phyloP scores from a whole-genome alignment of 2,329 filamentous ascomycete species.

The Neonectria hederae region DNA sequence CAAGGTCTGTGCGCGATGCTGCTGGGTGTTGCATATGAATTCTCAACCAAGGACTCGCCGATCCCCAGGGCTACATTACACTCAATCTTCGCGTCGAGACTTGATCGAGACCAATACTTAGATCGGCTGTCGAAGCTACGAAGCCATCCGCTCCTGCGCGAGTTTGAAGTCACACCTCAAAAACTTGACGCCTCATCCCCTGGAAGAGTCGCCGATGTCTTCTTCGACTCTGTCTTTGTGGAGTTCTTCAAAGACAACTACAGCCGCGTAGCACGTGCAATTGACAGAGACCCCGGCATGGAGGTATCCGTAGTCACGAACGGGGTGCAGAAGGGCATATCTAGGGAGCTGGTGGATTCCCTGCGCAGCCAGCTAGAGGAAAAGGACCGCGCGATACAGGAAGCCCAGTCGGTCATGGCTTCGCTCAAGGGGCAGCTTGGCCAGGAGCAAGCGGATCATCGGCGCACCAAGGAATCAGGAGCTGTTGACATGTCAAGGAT shows the following conservation, averaged over 20 bases:
- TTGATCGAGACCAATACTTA: conserved; percentile 88
- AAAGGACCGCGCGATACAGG: conserved; percentile 65
- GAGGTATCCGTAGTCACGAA: conserved; percentile 85
- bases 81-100: conserved; percentile 76
- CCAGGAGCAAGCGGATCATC: conserved; percentile 79
- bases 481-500: conserved; percentile 54
- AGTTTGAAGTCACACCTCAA: conserved; percentile 88
- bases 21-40: conserved; percentile 91
- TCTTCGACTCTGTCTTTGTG: conserved; percentile 86
- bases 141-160: conserved; percentile 79
- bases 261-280: conserved; percentile 81
- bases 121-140: conserved; percentile 82
- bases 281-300: conserved; percentile 89
- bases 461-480: conserved; percentile 67
- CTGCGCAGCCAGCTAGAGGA: conserved; percentile 81
- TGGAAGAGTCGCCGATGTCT: conserved; percentile 77
- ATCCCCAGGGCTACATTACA: conserved; percentile 84
- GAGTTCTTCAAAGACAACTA: conserved; percentile 98
- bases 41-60: conserved; percentile 96
- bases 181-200: conserved; percentile 61
- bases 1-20: conserved; percentile 87
- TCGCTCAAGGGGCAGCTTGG: conserved; percentile 66
- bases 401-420: conserved; percentile 56
- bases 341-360: conserved; percentile 90
- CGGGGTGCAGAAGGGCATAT: conserved; percentile 87